Conservation (phyloP, 805 yeast genomes). For the Helenozyma baotianmanensis region DNA sequence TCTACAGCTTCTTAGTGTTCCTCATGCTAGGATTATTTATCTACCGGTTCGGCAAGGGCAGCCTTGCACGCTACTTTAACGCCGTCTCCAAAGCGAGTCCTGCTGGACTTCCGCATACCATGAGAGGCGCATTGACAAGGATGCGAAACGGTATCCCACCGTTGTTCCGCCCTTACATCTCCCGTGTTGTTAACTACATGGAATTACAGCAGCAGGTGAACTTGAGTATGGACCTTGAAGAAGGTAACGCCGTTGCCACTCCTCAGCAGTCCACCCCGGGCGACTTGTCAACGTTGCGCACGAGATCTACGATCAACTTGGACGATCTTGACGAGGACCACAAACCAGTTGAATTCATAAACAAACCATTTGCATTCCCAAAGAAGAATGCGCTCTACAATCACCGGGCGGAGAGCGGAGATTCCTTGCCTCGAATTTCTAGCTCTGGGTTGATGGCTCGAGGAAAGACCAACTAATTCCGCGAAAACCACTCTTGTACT, state of each 20-base stretch:
- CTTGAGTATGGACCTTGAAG: constrained; percentile 27
- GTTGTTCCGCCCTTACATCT: constrained; percentile 21
- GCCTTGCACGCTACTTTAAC: background rate
- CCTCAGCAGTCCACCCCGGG: constrained; percentile 12
- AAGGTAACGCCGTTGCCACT: constrained; percentile 25
- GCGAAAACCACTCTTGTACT: no score
- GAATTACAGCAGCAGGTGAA: constrained; percentile 18
- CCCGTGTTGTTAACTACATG: constrained; percentile 14
- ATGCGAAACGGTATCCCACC: constrained; percentile 9
- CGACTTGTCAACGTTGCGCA: constrained; percentile 25
- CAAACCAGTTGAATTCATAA: constrained; percentile 24
- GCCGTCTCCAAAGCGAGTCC: background rate
- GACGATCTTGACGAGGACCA: constrained; percentile 11
- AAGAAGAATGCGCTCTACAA: constrained; percentile 4
- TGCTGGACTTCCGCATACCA: constrained; percentile 4
- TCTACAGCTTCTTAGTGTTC: constrained; percentile 14
- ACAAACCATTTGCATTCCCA: constrained; percentile 28
- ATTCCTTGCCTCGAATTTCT: constrained; percentile 7
- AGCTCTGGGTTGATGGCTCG: constrained; percentile 8
- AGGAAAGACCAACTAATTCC: no score
- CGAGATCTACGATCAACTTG: constrained; percentile 34
- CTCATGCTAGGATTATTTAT: constrained; percentile 15
- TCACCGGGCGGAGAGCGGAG: constrained; percentile 10
- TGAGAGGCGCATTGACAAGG: constrained; percentile 8
- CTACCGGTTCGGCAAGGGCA: constrained; percentile 2